Base-by-base conservation (phyloP, 2,329 filamentous ascomycete species). In the Dissoconium aciculare region DNA sequence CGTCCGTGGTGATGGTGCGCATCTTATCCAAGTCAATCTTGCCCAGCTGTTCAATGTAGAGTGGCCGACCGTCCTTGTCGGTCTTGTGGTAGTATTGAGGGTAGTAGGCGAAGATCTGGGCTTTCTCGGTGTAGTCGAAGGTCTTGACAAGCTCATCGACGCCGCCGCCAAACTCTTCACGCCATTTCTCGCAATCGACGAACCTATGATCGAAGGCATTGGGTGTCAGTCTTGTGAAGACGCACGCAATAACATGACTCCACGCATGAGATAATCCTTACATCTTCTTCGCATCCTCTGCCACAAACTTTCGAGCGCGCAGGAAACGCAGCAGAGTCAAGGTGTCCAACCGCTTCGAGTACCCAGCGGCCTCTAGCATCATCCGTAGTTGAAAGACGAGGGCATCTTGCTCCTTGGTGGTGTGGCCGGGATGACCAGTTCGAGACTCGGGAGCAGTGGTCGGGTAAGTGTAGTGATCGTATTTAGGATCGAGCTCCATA, bases 21-120 rank as follows among this genome's bases (percentile, higher is more conserved):
- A 95, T 84, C 54, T 77, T 77, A 32, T 61, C 74, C 44, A 98
- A 66, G 61, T 98, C 81, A 57, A 95, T 89, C 47, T 84, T 84
- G 57, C 89, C 89, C 34, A 94, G 70, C 55, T 89, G 78, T 62
- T 98, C 89, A 52, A 95, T 93, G 67, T 98, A 98, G 43, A 95
- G 74, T 31, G 89, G 89, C 46, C 89, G 80, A 46, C 89, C 89
- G 63, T 95, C 89, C 57, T 83, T 84, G 61, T 89, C 82, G 9
- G 75, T 87, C 66, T 94, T 94, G 71, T 98, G 89, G 66, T 98
- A 98, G 67, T 89, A 98, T 63, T 98, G 89, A 28, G 83, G 83
- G 63, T 98, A 98, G 67, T 80, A 93, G 60, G 87, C 66, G 59
- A 81, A 81, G 36, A 98, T 71, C 53, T 87, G 57, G 33, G 70